Evolutionary conservation across 345 rosid species (phyloP), one percentile per base, ranked within the genome.

Genomic region (Anastatica hierochuntica): DNA sequence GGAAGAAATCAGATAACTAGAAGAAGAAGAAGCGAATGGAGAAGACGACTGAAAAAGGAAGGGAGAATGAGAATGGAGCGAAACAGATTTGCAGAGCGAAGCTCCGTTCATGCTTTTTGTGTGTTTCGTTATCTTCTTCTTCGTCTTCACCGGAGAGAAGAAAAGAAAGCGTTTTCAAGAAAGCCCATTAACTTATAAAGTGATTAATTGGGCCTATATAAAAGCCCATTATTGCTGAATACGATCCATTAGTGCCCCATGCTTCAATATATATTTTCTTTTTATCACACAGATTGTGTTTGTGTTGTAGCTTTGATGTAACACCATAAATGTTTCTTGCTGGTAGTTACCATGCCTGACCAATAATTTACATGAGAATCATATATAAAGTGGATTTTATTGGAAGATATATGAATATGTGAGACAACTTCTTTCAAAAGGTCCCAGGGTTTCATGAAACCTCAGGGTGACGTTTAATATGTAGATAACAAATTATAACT

Each of bases 121-220:
- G 61, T 38, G 30, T 38, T 60, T 69, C 54, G 53, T 66, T 58
- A 66, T 66, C 64, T 43, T 29, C 33, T 29, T 49, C 69, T 50
- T 58, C 70, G 5, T 45, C 49, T 21, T 60, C 68, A 35, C 47
- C 53, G 31, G 46, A 14, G 56, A 37, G 0, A 49, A 18, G 2
- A 51, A 45, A 46, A 34, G 12, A 34, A 18, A 13, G 15, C 23
- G 48, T 7, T 14, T 13, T 21, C 20, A 8, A 12, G 7, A 11
- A 44, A 17, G 19, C 12, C 49, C 58, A 42, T 12, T 39, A 14
- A 7, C 38, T 16, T 24, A 16, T 13, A 40, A 31, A n/a, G n/a
- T n/a, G n/a, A n/a, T n/a, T n/a, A n/a, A n/a, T n/a, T 31, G 62
- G 56, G 63, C 61, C 43, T 35, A 2, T 14, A 40, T 15, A 0